Conservation (phyloP, 352 stramenopile species). For the Phytophthora boehmeriae region DNA sequence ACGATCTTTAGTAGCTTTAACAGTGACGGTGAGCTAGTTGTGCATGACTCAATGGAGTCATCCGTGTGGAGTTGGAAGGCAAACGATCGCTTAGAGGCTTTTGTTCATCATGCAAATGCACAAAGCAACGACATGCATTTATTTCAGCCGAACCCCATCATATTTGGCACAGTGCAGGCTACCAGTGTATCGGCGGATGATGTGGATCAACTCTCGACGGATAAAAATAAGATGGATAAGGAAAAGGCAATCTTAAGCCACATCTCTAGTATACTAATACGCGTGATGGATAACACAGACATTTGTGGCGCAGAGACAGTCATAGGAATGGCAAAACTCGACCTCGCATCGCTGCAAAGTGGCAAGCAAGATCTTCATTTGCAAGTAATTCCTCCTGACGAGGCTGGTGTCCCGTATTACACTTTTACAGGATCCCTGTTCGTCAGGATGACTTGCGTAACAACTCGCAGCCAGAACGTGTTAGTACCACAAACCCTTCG, state of each 20-base stretch:
- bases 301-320: slow-evolving; percentile 6
- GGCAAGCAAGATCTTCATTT: slow-evolving; percentile 49
- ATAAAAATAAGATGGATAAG: slow-evolving; percentile 15
- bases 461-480: neutral
- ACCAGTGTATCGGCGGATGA: neutral
- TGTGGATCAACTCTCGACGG: slow-evolving; percentile 4
- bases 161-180: slow-evolving; percentile 28
- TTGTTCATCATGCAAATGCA: slow-evolving; percentile 19
- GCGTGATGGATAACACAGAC: slow-evolving; percentile 42
- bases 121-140: slow-evolving; percentile 26
- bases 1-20: slow-evolving; percentile 10
- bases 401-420: slow-evolving; percentile 46
- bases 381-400: slow-evolving; percentile 42
- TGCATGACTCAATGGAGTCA: slow-evolving; percentile 11
- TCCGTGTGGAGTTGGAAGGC: slow-evolving; percentile 23
- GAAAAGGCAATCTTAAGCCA: slow-evolving; percentile 36
- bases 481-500: neutral
- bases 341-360: slow-evolving; percentile 44
- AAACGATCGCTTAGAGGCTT: slow-evolving; percentile 14
- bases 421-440: slow-evolving; percentile 57
- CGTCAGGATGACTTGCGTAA: slow-evolving; percentile 34
- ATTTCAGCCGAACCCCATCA: slow-evolving; percentile 32
- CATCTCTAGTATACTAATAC: slow-evolving; percentile 53
- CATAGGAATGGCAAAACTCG: slow-evolving; percentile 55
- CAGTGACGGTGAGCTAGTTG: slow-evolving; percentile 33